A percentile compares a stretch with the other conserved stretches of the same genome.
Evolutionary conservation across 2,329 filamentous ascomycete genomes (phyloP).

Genomic region (Colletotrichum simmondsii): DNA sequence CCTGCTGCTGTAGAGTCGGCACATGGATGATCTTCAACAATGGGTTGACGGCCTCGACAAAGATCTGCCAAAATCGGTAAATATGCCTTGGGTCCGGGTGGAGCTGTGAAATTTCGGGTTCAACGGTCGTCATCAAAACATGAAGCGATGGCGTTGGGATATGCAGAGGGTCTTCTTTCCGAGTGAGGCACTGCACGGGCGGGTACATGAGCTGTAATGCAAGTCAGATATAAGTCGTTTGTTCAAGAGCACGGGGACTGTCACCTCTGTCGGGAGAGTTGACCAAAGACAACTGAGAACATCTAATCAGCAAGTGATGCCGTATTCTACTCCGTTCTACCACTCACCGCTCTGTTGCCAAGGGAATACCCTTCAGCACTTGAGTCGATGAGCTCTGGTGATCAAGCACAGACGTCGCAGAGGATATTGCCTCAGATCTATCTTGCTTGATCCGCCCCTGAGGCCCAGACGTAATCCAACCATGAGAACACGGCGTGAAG

Average conservation of each 20-base stretch:
- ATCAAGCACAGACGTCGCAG: not conserved
- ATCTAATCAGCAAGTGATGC: not conserved
- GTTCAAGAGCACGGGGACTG: rapidly evolving
- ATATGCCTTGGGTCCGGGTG: conserved; percentile 46
- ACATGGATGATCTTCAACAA: conserved; percentile 45
- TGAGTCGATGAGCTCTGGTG: not conserved
- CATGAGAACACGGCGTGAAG: conserved; percentile 35
- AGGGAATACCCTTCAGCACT: not conserved
- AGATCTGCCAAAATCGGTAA: conserved; percentile 45
- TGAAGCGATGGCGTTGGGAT: conserved; percentile 30
- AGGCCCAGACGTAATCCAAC: conserved; percentile 39
- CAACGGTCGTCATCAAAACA: not conserved
- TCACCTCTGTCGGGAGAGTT: conserved; percentile 13
- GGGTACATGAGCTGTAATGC: conserved; percentile 25
- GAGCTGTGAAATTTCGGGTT: not conserved
- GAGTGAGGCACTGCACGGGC: conserved; percentile 33
- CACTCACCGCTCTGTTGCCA: not conserved
- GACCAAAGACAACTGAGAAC: conserved; percentile 12
- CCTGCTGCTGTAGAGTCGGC: conserved; percentile 43
- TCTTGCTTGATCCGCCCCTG: not conserved
- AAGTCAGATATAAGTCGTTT: not conserved
- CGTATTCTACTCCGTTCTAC: not conserved
- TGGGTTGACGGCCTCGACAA: conserved; percentile 46
- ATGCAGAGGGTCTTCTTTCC: conserved; percentile 38
- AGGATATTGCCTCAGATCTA: not conserved